Base-by-base conservation (phyloP, 768 basidiomycete genomes). In the Glaciozyma antarctica region DNA sequence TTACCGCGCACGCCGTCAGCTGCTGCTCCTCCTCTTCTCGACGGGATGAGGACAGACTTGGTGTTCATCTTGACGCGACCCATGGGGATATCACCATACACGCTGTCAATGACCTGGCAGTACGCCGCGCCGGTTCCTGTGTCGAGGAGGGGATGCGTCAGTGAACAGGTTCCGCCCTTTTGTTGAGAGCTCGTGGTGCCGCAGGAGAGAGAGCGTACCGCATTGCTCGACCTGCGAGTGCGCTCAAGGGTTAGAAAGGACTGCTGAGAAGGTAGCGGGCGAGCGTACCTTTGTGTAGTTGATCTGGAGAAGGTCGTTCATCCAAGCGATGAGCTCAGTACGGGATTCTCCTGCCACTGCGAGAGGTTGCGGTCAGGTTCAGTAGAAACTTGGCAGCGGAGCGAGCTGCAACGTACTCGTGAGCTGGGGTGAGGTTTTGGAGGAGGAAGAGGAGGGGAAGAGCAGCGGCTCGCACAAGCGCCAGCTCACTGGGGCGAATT, bases 51-150 rank as follows among this genome's bases (percentile, higher is more conserved):
- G 52, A 63, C 65, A 58, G 47, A 58, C 79, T 85, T 92, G 52
- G 95, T 92, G 77, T 86, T 86, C 84, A 97, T 90, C 81, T 97
- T 98, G 73, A 99, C 93, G 68, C 52, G 60, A 21, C 26, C 22
- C 63, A 63, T 72, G 8, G 64, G 60, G 2, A 65, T 55, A 62
- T 62, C 61, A 90, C 91, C 85, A 76, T 88, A 97, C 79, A 98
- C 85, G 53, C 90, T 91, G 80, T 98, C 95, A 67, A 98, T 78
- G 75, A 98, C 81, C 78, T 98, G 95, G 71, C 90, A 92, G 77
- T 97, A 97, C 38, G 89, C 91, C 4, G 84, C 91, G 57, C 94
- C 94, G 0, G 85, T 84, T 21, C 90, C 90, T 71, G 58, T 19
- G 24, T 2, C 22, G 24, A 7, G 32, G 21, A 58, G 49, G 41